phyloP scores from a whole-genome alignment of 257 asterid genomes.

The Gynochthodes officinalis region DNA sequence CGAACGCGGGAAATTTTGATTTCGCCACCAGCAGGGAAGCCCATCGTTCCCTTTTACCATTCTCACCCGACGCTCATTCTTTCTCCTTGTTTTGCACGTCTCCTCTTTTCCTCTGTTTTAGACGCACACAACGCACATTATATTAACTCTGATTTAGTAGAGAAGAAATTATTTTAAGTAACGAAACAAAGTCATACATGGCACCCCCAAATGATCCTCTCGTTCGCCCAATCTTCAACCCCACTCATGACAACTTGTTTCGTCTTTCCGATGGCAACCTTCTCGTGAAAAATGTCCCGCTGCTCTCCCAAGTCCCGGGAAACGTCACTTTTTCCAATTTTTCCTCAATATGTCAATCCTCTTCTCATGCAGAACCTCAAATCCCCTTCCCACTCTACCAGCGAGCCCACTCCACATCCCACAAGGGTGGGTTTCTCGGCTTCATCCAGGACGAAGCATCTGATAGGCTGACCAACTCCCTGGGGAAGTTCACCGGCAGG shows the following conservation, averaged over 20 bases:
- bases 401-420: slow-evolving; percentile 43
- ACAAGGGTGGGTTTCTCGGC: slow-evolving; percentile 63
- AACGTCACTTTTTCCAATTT: slow-evolving; percentile 54
- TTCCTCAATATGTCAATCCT: slow-evolving; percentile 39
- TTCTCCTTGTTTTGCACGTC: no score
- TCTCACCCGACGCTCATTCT: no score
- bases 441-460: slow-evolving; percentile 40
- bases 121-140: no score
- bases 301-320: slow-evolving; percentile 48
- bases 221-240: slow-evolving; percentile 20
- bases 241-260: slow-evolving; percentile 28
- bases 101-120: no score
- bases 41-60: no score
- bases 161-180: no score
- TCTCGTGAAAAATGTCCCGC: slow-evolving; percentile 32
- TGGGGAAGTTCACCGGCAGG: slow-evolving; percentile 52
- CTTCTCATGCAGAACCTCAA: slow-evolving; percentile 27
- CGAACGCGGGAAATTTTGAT: no score
- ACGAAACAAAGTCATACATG: no score
- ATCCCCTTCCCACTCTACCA: slow-evolving; percentile 35
- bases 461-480: slow-evolving; percentile 47
- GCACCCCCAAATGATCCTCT: slow-evolving; percentile 50
- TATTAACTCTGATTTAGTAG: no score
- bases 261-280: slow-evolving; percentile 41
- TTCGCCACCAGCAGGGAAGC: no score